Base-by-base conservation (phyloP, 139 green algal genomes). In the Chlamydomonas eustigma region DNA sequence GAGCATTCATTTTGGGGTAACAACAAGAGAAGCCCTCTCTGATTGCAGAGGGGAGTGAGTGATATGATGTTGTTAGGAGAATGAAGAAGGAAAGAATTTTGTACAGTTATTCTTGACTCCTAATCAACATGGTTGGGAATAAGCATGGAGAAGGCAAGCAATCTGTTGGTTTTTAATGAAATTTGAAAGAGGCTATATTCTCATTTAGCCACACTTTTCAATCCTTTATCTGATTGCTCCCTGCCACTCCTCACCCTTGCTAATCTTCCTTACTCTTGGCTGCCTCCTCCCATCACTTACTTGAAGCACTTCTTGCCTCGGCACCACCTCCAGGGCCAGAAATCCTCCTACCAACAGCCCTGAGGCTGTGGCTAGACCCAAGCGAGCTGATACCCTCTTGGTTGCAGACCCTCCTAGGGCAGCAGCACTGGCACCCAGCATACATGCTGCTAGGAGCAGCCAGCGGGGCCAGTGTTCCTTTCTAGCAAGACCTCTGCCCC, bases 381-480 rank as follows among this genome's bases (percentile, higher is more conserved):
- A 34, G 3, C 81, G 77, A 4, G 69, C 66, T 4, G 34, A 6
- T 3, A 76, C 24, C 2, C 64, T 71, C 39, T 39, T 58, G 58
- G 18, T 50, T 25, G 35, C 52, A 28, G 1, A 33, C 22, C 37
- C 37, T n/a, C 68, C 37, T 24, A 75, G 68, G 37, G 38, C n/a
- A 4, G 68, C 37, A 6, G 68, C 32, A 32, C 37, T 28, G 37
- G 38, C 25, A 4, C 68, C 68, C 37, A 75, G 5, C 68, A 63
- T 5, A n/a, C 37, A 64, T 24, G 68, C 79, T 3, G 39, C 37
- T 38, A 97, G 67, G 25, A 98, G 85, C 51, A 98, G 80, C 94
- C 94, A 98, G 36, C 88, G 79, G 6, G 88, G 91, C 89, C 91
- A 94, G 80, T 97, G 89, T 37, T 90, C 80, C 30, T 75, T 78